These are phyloP conservation scores for Incumbomyces delicatus DNA, from an alignment of 2,329 filamentous ascomycete genomes.

Conservation along the genomic window DNA sequence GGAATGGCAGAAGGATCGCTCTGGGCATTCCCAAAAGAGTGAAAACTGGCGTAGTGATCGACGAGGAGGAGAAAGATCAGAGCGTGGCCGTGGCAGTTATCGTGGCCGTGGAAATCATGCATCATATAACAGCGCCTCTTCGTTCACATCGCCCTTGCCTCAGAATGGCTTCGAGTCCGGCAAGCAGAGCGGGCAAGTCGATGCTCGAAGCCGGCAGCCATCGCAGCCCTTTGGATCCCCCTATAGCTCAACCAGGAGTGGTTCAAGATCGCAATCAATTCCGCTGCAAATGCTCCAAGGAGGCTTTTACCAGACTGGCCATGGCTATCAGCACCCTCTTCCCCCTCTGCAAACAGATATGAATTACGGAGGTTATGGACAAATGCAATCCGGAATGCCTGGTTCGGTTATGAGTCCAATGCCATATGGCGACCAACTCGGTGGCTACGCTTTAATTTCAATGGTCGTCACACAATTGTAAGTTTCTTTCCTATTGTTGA, in stretches of 20 bases:
- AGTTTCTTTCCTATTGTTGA: constrained; percentile 20
- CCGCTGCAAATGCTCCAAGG: constrained; percentile 29
- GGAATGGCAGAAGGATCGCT: constrained; percentile 22
- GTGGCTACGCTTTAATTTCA: constrained; percentile 46
- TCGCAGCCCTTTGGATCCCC: constrained; percentile 24
- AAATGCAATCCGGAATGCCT: constrained; percentile 32
- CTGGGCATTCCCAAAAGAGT: constrained; percentile 23
- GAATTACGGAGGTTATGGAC: constrained; percentile 40
- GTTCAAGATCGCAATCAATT: constrained; percentile 53
- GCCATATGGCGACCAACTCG: constrained; percentile 49
- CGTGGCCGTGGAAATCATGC: constrained; percentile 33
- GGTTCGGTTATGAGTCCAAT: constrained; percentile 44
- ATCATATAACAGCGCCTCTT: constrained; percentile 21
- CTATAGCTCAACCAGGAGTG: constrained; percentile 30
- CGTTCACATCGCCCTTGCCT: constrained; percentile 28
- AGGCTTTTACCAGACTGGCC: constrained; percentile 24
- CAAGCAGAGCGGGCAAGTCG: constrained; percentile 33
- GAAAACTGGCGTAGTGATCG: constrained; percentile 25
- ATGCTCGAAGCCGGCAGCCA: constrained; percentile 29
- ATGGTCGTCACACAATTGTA: constrained; percentile 54
- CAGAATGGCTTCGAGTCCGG: constrained; percentile 32
- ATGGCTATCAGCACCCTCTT: constrained; percentile 18
- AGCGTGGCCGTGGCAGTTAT: constrained; percentile 30
- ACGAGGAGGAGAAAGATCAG: constrained; percentile 28
- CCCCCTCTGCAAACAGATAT: constrained; percentile 22